Evolutionary conservation across 148 eudicot species (phyloP).

Genomic region (Chenopodium formosanum): DNA sequence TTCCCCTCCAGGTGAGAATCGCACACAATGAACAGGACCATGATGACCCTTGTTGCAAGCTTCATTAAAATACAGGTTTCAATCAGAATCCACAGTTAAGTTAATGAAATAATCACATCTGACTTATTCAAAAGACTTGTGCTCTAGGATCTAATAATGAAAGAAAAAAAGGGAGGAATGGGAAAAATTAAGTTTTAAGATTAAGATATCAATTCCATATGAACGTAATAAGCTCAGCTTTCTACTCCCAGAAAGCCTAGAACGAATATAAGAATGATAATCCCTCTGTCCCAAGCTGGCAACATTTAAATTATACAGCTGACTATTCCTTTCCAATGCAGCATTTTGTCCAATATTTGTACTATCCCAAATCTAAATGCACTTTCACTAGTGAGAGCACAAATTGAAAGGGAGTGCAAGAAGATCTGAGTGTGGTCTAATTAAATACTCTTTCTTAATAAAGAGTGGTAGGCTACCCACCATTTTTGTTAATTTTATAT

Average conservation of each 20-base stretch:
- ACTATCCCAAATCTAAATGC: not conserved
- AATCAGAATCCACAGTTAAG: constrained; percentile 2
- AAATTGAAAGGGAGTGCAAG: not conserved
- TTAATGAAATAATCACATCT: not conserved
- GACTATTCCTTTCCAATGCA: not conserved
- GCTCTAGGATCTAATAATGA: not conserved
- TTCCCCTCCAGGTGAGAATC: constrained; percentile 89
- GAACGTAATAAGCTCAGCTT: too few species aligned
- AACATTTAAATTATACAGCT: not conserved
- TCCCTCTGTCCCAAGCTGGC: too few species aligned
- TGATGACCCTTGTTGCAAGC: constrained; percentile 99
- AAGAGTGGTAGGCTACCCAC: not conserved
- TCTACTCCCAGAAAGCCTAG: too few species aligned
- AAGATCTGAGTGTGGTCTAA: not conserved
- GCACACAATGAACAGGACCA: constrained; percentile 96
- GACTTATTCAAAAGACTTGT: not conserved
- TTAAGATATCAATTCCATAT: too few species aligned
- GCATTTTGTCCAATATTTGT: not conserved
- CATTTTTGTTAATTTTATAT: not conserved
- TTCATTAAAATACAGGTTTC: constrained; percentile 24
- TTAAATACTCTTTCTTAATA: not conserved
- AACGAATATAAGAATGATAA: too few species aligned
- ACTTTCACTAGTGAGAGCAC: not conserved
- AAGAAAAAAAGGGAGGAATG: not conserved
- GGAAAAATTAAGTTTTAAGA: too few species aligned